Evolutionary conservation across 1,284 basidiomycete species (phyloP).

Genomic region (Irpex sp.): DNA sequence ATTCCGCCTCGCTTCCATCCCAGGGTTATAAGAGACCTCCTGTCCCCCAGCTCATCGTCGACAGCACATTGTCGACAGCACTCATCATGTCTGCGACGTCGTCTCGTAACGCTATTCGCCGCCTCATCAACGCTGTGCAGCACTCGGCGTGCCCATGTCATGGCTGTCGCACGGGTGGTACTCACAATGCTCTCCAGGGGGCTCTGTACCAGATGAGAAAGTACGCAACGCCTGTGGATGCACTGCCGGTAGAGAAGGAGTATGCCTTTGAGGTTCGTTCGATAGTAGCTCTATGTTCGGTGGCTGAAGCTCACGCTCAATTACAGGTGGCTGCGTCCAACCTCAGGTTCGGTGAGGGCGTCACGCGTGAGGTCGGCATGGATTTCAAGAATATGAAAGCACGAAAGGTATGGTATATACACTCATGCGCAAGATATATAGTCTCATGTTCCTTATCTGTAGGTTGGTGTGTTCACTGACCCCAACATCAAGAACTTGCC

Average conservation of each 20-base stretch:
- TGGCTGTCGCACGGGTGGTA: slow-evolving; percentile 46
- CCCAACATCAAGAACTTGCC: slow-evolving; percentile 77
- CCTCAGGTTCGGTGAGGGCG: slow-evolving; percentile 85
- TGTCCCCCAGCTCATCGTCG: slow-evolving; percentile 1
- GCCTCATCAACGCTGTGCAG: slow-evolving; percentile 70
- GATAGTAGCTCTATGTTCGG: background rate
- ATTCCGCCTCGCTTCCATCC: slow-evolving; percentile 7
- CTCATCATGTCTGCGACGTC: slow-evolving; percentile 44
- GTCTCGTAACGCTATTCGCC: slow-evolving; percentile 57
- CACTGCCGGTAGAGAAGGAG: slow-evolving; percentile 67
- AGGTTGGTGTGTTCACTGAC: slow-evolving; percentile 96
- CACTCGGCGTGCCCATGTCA: slow-evolving; percentile 77
- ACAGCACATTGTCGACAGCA: slow-evolving; percentile 9
- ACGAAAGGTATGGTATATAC: slow-evolving; percentile 50
- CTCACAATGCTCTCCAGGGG: slow-evolving; percentile 36
- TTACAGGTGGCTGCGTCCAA: slow-evolving; percentile 86
- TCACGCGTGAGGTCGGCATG: slow-evolving; percentile 91
- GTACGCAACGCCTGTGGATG: slow-evolving; percentile 83
- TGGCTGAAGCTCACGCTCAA: background rate
- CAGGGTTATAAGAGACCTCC: slow-evolving; percentile 4
- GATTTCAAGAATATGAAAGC: slow-evolving; percentile 90
- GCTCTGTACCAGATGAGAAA: slow-evolving; percentile 62
- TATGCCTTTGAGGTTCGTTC: slow-evolving; percentile 90
- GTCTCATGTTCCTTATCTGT: slow-evolving; percentile 4
- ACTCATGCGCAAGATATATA: slow-evolving; percentile 5